A percentile compares a stretch with the other conserved stretches of the same genome.
These are phyloP conservation scores for Spergularia bocconei DNA, from an alignment of 148 eudicot species.

Conservation along the genomic window DNA sequence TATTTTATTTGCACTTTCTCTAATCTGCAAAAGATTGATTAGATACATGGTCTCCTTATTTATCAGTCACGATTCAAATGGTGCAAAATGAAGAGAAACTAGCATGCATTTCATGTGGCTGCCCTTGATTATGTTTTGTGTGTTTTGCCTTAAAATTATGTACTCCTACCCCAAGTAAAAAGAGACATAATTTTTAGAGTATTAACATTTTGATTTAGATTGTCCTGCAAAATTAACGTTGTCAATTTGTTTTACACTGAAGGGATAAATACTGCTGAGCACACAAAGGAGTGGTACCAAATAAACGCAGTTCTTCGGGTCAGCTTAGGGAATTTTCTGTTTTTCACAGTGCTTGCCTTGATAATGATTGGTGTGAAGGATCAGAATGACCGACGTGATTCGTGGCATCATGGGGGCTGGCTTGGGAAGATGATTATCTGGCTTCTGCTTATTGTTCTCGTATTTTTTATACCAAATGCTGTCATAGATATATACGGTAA, in stretches of 20 bases:
- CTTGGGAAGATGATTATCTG: constrained; percentile 71
- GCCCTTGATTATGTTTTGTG: no score
- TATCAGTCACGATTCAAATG: background rate
- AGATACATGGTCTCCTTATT: background rate
- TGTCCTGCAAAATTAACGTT: background rate
- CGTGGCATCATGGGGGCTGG: constrained; percentile 99
- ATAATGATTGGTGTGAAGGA: constrained; percentile 96
- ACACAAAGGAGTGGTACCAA: constrained; percentile 72
- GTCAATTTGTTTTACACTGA: constrained; percentile 14
- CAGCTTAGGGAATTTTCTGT: constrained; percentile 89
- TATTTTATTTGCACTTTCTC: no score
- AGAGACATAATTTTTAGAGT: background rate
- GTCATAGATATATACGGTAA: constrained; percentile 70
- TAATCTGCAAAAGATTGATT: background rate
- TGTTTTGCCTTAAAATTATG: background rate
- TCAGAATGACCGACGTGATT: constrained; percentile 90
- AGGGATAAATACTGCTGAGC: constrained; percentile 79
- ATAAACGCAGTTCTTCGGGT: constrained; percentile 84
- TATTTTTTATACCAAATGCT: constrained; percentile 85
- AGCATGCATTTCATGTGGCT: background rate
- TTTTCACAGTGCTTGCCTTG: constrained; percentile 67
- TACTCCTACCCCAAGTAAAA: background rate
- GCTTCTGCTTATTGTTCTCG: constrained; percentile 63
- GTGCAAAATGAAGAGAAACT: background rate
- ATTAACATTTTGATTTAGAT: background rate